phyloP scores from a whole-genome alignment of 495 filamentous ascomycete genomes.

The Platismatia glauca region DNA sequence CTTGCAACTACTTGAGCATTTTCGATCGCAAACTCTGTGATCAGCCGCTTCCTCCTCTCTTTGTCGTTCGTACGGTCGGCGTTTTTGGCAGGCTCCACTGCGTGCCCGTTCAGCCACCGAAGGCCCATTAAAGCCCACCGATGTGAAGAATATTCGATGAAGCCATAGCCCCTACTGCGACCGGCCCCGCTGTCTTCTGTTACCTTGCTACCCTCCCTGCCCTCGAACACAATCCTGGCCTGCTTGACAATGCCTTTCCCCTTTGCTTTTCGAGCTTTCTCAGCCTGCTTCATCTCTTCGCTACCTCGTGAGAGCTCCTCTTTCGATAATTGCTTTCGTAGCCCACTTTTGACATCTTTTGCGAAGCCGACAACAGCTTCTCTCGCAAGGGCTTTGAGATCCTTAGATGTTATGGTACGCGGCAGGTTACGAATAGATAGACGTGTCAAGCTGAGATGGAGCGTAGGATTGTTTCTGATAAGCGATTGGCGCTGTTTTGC shows the following conservation, averaged over 20 bases:
- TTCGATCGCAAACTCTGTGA: constrained; percentile 98
- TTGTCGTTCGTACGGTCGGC: constrained; percentile 26
- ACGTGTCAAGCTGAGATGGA: constrained; percentile 85
- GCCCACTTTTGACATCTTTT: constrained; percentile 68
- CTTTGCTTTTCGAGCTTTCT: constrained; percentile 65
- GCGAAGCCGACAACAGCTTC: constrained; percentile 90
- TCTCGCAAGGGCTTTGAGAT: constrained; percentile 82
- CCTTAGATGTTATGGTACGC: constrained; percentile 72
- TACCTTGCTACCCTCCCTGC: constrained; percentile 70
- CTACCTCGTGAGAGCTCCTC: constrained; percentile 76
- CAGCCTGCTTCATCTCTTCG: constrained; percentile 68
- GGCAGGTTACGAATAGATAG: constrained; percentile 93
- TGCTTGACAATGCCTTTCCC: constrained; percentile 92
- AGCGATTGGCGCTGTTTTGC: constrained; percentile 80
- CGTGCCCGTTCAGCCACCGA: constrained; percentile 83
- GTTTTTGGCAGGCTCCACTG: constrained; percentile 36
- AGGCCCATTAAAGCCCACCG: constrained; percentile 93
- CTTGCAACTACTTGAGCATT: constrained; percentile 87
- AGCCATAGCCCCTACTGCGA: constrained; percentile 85
- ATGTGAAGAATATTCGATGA: constrained; percentile 93
- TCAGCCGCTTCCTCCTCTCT: constrained; percentile 65
- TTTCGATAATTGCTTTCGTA: constrained; percentile 66
- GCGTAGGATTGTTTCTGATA: constrained; percentile 78
- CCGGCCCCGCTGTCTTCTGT: constrained; percentile 63
- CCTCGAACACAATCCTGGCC: constrained; percentile 90